Evolutionary conservation across 352 stramenopile species (phyloP).

Genomic region (Phytopythium montanum): DNA sequence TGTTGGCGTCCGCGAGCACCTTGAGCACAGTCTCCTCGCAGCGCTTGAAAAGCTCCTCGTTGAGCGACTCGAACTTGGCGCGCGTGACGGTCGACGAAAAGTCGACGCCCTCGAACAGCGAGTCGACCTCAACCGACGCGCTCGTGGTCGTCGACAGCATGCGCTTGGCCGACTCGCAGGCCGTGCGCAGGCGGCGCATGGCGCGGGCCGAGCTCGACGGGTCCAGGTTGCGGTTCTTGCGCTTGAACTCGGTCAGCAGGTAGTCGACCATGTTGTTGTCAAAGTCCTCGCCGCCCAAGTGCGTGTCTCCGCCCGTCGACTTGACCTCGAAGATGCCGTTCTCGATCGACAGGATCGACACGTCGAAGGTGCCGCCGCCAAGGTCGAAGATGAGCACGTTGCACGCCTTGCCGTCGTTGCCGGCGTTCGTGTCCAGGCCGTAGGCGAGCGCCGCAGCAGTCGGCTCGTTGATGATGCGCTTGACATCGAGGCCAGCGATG

Average conservation of each 20-base stretch:
- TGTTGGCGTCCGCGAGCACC: slow-evolving; percentile 60
- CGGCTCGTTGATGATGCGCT: slow-evolving; percentile 96
- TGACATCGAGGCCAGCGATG: slow-evolving; percentile 64
- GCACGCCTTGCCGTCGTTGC: slow-evolving; percentile 65
- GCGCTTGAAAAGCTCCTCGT: slow-evolving; percentile 78
- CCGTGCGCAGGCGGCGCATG: slow-evolving; percentile 94
- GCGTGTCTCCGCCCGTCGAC: slow-evolving; percentile 94
- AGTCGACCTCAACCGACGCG: slow-evolving; percentile 94
- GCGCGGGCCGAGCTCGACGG: slow-evolving; percentile 87
- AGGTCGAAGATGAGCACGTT: slow-evolving; percentile 98
- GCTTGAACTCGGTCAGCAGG: slow-evolving; percentile 94
- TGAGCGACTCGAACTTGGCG: slow-evolving; percentile 91
- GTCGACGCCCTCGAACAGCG: slow-evolving; percentile 93
- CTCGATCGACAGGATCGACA: slow-evolving; percentile 94
- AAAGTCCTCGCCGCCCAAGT: slow-evolving; percentile 94
- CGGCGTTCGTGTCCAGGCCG: slow-evolving; percentile 91
- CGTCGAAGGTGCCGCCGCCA: slow-evolving; percentile 95
- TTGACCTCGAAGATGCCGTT: slow-evolving; percentile 98
- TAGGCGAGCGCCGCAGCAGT: slow-evolving; percentile 95
- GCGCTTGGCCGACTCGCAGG: slow-evolving; percentile 97
- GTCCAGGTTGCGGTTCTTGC: slow-evolving; percentile 89
- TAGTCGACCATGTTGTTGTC: slow-evolving; percentile 96
- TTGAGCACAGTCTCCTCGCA: slow-evolving; percentile 81
- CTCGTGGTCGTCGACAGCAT: slow-evolving; percentile 93
- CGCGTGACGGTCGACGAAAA: slow-evolving; percentile 93